These are phyloP conservation scores for Mortierella sp. DNA, from an alignment of 371 early-diverging fungal genomes.

Conservation along the genomic window DNA sequence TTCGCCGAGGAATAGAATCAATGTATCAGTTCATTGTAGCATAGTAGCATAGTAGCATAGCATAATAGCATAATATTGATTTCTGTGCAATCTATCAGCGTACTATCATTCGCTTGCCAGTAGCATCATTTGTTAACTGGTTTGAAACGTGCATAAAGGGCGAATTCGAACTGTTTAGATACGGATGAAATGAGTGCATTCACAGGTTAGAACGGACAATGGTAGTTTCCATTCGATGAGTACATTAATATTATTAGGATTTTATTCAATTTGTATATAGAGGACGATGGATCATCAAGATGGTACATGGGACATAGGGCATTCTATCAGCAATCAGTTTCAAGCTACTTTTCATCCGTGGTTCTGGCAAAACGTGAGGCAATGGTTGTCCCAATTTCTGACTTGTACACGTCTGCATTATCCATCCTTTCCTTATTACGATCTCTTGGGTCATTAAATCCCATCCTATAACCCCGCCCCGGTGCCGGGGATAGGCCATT, in stretches of 20 bases:
- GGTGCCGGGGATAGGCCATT: slow-evolving; percentile 15
- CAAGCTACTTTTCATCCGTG: slow-evolving; percentile 41
- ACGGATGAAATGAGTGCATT: background rate
- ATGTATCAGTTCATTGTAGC: background rate
- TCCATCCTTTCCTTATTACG: slow-evolving; percentile 35
- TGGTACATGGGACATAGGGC: background rate
- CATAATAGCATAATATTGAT: background rate
- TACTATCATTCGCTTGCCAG: no score
- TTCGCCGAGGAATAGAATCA: background rate
- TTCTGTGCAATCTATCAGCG: background rate
- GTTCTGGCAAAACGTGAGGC: slow-evolving; percentile 28
- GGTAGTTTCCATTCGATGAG: no score
- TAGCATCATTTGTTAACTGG: background rate
- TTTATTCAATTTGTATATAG: no score
- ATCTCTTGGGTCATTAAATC: slow-evolving; percentile 38
- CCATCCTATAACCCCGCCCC: slow-evolving; percentile 31
- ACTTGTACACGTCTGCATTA: slow-evolving; percentile 40
- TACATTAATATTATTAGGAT: no score
- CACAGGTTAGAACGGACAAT: no score
- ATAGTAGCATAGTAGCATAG: no score
- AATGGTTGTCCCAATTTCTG: slow-evolving; percentile 23
- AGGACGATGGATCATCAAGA: no score
- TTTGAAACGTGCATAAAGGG: background rate
- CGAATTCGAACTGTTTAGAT: no score
- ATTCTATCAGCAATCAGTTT: background rate